Base-by-base conservation (phyloP, 306 rosid genomes). In the Cyamopsis tetragonoloba region DNA sequence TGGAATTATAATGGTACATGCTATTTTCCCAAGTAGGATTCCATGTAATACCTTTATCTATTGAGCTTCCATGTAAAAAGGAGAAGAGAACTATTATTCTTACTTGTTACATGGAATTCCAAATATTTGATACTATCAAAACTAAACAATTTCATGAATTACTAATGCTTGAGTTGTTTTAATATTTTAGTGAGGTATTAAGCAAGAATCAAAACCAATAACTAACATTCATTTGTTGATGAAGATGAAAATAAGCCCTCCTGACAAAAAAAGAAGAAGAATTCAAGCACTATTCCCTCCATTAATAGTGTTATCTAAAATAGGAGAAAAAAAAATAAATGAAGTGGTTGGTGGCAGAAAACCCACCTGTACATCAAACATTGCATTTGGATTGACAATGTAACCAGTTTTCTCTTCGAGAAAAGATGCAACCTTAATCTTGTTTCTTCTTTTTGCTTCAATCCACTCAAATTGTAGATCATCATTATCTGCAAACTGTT, bases 341-440 rank as follows among this genome's bases (percentile, higher is more conserved):
- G 31, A 64, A 57, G 57, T 30, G 68, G 26, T 62, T 56, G 60
- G 44, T 58, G 53, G 10, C 7, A 46, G 81, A 39, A 68, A 77
- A 47, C 41, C 42, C 55, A 89, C 98, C 96, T 92, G 98, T 30
- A 89, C 82, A 72, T 89, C 98, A 67, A 92, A 89, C 96, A 92
- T 77, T 49, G 96, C 96, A 78, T 89, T 79, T 37, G 96, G 88
- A 74, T 77, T 86, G 62, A 92, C 91, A 74, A 83, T 79, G 47
- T 86, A 92, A 15, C 98, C 98, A 6, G 98, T 89, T 87, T 61
- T 89, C 72, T 92, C 96, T 81, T 82, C 74, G 46, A 92, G 64
- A 62, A 87, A 84, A 26, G 91, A 78, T 38, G 81, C 91, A 82
- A 87, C 91, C 77, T 80, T 86, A 80, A 87, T 53, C 82, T 92